These are phyloP conservation scores for Danielia reshetovae DNA, from an alignment of 805 yeast species.

Conservation along the genomic window DNA sequence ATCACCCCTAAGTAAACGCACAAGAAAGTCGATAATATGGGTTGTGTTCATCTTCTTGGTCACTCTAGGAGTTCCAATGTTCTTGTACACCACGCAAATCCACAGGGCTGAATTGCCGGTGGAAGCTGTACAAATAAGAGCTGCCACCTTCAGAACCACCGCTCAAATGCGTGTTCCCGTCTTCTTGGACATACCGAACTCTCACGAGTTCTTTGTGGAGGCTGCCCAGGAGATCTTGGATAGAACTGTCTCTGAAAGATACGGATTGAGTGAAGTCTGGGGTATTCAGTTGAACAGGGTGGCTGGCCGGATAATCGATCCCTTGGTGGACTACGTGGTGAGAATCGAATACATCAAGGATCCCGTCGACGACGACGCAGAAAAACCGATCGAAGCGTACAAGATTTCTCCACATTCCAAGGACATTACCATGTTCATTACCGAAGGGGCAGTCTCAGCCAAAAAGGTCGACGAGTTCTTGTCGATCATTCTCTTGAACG, in stretches of 20 bases:
- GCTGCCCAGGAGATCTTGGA: constrained; percentile 35
- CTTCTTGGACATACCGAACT: constrained; percentile 32
- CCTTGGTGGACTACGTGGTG: constrained; percentile 35
- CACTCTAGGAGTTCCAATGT: constrained; percentile 53
- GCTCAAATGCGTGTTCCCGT: constrained; percentile 40
- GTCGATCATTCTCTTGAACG: constrained; percentile 31
- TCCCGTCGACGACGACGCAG: constrained; percentile 17
- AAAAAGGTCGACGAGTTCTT: constrained; percentile 34
- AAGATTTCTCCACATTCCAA: constrained; percentile 37
- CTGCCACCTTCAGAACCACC: constrained; percentile 14
- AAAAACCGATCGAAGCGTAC: constrained; percentile 8
- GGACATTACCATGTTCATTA: constrained; percentile 25
- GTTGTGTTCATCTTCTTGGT: constrained; percentile 17
- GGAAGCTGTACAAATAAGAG: constrained; percentile 32
- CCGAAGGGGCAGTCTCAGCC: constrained; percentile 18
- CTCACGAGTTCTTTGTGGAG: constrained; percentile 26
- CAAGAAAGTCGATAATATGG: constrained; percentile 4
- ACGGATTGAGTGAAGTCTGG: constrained; percentile 26
- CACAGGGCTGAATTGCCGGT: constrained; percentile 60
- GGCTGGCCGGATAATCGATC: constrained; percentile 6
- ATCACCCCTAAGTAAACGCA: background rate
- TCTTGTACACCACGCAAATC: constrained; percentile 57
- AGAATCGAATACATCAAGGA: constrained; percentile 17
- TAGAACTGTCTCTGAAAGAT: constrained; percentile 17
- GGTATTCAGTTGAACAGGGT: constrained; percentile 18